phyloP scores from a whole-genome alignment of 2,329 filamentous ascomycete species.

The Sporothrix phasma region DNA sequence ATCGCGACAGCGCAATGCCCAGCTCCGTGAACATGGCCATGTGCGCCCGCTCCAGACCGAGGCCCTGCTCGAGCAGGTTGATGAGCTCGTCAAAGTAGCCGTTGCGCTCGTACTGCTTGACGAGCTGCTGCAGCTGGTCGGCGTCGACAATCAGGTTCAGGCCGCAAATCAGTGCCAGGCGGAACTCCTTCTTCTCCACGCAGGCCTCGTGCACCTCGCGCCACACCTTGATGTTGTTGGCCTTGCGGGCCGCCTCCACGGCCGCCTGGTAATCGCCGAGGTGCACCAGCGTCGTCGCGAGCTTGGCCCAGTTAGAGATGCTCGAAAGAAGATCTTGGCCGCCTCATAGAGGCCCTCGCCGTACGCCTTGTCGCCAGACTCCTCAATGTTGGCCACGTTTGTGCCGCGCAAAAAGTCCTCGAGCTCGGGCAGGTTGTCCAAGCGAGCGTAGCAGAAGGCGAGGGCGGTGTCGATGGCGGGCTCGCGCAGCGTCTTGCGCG shows the following conservation, averaged over 20 bases:
- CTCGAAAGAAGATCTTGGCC: slow-evolving; percentile 98
- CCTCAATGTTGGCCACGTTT: slow-evolving; percentile 92
- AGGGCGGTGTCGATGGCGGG: slow-evolving; percentile 86
- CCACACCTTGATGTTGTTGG: slow-evolving; percentile 99
- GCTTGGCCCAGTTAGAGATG: slow-evolving; percentile 99
- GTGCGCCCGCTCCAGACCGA: slow-evolving; percentile 83
- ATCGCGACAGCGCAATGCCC: slow-evolving; percentile 85
- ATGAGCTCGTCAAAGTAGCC: slow-evolving; percentile 99
- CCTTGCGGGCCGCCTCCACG: slow-evolving; percentile 94
- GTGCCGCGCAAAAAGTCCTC: slow-evolving; percentile 91
- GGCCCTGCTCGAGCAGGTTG: slow-evolving; percentile 81
- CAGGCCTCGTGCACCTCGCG: slow-evolving; percentile 96
- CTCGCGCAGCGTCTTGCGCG: slow-evolving; percentile 91
- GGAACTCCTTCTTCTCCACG: slow-evolving; percentile 96
- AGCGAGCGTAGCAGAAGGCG: slow-evolving; percentile 85
- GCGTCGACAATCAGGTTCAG: slow-evolving; percentile 96
- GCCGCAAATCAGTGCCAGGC: slow-evolving; percentile 95
- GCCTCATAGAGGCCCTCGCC: slow-evolving; percentile 90
- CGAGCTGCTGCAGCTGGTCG: slow-evolving; percentile 83
- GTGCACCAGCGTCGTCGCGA: slow-evolving; percentile 95
- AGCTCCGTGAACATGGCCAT: slow-evolving; percentile 97
- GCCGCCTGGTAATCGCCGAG: slow-evolving; percentile 94
- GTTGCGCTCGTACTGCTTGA: slow-evolving; percentile 92
- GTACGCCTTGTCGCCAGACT: slow-evolving; percentile 96
- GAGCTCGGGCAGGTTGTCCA: slow-evolving; percentile 83